These are phyloP conservation scores for Plasmodium billcollinsi DNA, from an alignment of 169 alveolate species.

Conservation along the genomic window DNA sequence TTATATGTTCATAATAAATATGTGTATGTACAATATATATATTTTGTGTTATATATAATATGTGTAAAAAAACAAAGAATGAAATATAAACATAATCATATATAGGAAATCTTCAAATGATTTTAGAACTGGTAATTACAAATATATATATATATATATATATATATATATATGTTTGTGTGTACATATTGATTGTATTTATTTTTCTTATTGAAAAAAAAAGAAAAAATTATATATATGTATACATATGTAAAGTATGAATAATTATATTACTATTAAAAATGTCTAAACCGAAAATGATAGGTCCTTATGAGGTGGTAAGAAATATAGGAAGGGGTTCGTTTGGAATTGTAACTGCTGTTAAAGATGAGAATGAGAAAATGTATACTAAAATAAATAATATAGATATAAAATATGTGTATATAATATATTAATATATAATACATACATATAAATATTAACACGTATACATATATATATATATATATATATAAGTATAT, in stretches of 20 bases:
- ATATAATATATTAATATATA: too few species aligned
- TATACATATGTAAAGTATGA: background rate
- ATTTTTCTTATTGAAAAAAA: background rate
- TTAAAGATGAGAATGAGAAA: slow-evolving; percentile 37
- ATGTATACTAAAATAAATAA: slow-evolving; percentile 15
- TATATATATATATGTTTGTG: too few species aligned
- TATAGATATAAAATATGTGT: background rate
- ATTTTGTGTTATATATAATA: too few species aligned
- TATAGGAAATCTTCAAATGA: too few species aligned
- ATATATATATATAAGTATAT: background rate
- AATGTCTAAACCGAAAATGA: slow-evolving; percentile 54
- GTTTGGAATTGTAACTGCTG: slow-evolving; percentile 76
- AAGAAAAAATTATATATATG: background rate
- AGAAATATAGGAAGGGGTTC: slow-evolving; percentile 76
- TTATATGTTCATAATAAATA: too few species aligned
- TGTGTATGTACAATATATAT: too few species aligned
- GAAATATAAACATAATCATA: too few species aligned
- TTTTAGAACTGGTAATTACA: too few species aligned
- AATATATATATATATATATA: too few species aligned
- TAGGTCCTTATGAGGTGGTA: slow-evolving; percentile 71
- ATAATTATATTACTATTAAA: slow-evolving; percentile 16
- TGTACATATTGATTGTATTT: background rate
- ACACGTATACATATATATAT: background rate
- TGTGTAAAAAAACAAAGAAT: too few species aligned
- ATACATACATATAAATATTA: background rate